Evolutionary conservation across 495 filamentous ascomycete genomes (phyloP), one percentile per base, ranked within the genome.

Genomic region (Penicillium robsamsonii): DNA sequence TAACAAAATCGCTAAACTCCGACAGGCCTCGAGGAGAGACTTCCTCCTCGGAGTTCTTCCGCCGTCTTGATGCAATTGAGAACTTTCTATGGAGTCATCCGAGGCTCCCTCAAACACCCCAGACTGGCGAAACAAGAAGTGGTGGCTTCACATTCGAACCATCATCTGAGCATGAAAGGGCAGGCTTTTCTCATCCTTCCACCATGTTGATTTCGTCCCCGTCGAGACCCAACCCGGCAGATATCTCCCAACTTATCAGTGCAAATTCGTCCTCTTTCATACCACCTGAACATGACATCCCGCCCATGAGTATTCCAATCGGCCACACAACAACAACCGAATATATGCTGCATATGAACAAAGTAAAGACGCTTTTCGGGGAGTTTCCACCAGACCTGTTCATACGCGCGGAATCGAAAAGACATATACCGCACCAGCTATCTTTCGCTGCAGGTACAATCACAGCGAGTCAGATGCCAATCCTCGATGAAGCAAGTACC

Each of bases 301-400:
- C 50, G 1, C 55, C 55, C 17, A 57, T 57, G 55, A 50, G 45
- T 7, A 57, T 57, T 35, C 55, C 55, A 5, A 50, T 57, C 12
- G 35, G 46, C 0, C 46, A 57, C 38, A 43, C 46, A 29, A 43
- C 55, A 9, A 57, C 55, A 17, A 50, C 45, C 5, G 46, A 57
- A 20, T 41, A 41, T 45, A 48, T 57, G 45, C 30, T 57, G 10
- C 46, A 43, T 22, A 44, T 43, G 35, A 49, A 25, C 12, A 50
- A 31, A 31, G 24, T 50, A 27, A 57, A 57, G 15, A 18, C 46
- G 4, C 40, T 57, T 8, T 42, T 57, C 17, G 46, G 55, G 2
- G 55, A 57, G 24, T 57, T 50, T 13, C 55, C 55, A 15, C 45
- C 40, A 17, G 55, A 57, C 27, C 17, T 57, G 25, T 57, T 57